These are phyloP conservation scores for Nadsonia commutata DNA, from an alignment of 1,139 yeast species.

Conservation along the genomic window DNA sequence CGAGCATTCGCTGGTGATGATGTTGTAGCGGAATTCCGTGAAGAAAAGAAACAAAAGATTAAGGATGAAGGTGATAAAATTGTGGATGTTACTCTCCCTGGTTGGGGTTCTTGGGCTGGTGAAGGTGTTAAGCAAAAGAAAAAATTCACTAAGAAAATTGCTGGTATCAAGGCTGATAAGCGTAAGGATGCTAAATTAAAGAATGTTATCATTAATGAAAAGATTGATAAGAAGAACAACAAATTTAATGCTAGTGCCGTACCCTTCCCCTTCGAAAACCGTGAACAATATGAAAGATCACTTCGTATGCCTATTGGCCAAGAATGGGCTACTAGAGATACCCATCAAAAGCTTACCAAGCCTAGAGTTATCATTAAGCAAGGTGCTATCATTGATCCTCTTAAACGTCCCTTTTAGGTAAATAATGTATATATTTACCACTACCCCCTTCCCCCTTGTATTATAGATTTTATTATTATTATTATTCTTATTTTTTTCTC, in stretches of 20 bases:
- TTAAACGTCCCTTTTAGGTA: slow-evolving; percentile 62
- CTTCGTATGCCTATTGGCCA: slow-evolving; percentile 94
- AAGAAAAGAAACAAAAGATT: slow-evolving; percentile 53
- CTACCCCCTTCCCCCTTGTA: too few species aligned
- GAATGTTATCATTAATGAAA: slow-evolving; percentile 82
- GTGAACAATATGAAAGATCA: slow-evolving; percentile 89
- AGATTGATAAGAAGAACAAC: slow-evolving; percentile 64
- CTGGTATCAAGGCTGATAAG: slow-evolving; percentile 60
- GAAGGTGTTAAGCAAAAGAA: slow-evolving; percentile 31
- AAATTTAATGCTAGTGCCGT: slow-evolving; percentile 77
- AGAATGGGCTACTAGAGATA: slow-evolving; percentile 84
- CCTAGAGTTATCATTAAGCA: slow-evolving; percentile 79
- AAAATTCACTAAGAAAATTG: slow-evolving; percentile 44
- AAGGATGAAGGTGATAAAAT: slow-evolving; percentile 79
- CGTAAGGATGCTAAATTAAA: slow-evolving; percentile 65
- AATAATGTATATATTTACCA: too few species aligned
- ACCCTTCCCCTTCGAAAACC: slow-evolving; percentile 86
- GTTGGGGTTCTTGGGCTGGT: slow-evolving; percentile 55
- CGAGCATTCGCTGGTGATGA: slow-evolving; percentile 98
- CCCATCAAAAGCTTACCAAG: slow-evolving; percentile 79
- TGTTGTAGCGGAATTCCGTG: slow-evolving; percentile 65
- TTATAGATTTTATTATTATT: not conserved
- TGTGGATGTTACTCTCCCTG: slow-evolving; percentile 76
- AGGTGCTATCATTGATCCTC: slow-evolving; percentile 82
- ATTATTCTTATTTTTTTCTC: not conserved